These are phyloP conservation scores for Phytopythium chamaehyphon DNA, from an alignment of 352 stramenopile genomes.

Conservation along the genomic window DNA sequence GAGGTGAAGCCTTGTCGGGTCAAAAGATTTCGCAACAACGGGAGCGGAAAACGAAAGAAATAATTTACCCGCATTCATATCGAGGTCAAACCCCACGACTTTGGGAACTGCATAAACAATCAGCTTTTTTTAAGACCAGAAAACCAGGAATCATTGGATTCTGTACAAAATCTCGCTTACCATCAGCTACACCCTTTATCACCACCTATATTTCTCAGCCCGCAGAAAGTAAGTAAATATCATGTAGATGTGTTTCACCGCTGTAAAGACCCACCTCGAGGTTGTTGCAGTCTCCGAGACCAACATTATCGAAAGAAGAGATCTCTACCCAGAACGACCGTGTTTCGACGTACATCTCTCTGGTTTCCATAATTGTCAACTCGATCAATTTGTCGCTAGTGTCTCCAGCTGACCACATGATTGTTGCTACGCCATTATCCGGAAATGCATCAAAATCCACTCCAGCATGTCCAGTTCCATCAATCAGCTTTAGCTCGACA, in stretches of 20 bases:
- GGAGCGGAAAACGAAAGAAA: conserved; percentile 27
- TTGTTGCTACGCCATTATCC: neutral
- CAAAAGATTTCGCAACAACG: conserved; percentile 36
- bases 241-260: neutral
- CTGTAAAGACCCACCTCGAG: conserved; percentile 15
- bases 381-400: conserved; percentile 30
- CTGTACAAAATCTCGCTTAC: no score
- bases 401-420: conserved; percentile 36
- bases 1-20: conserved; percentile 39
- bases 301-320: conserved; percentile 28
- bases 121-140: neutral
- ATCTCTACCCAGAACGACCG: conserved; percentile 55
- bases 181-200: conserved; percentile 24
- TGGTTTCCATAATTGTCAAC: conserved; percentile 35
- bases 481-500: conserved; percentile 34
- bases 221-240: neutral
- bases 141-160: no score
- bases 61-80: conserved; percentile 42
- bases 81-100: conserved; percentile 38
- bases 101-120: conserved; percentile 16
- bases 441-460: conserved; percentile 48
- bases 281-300: conserved; percentile 44
- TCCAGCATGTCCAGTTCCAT: conserved; percentile 39
- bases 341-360: conserved; percentile 26
- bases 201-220: conserved; percentile 18